A percentile compares a stretch with the other conserved stretches of the same genome.
phyloP scores from a whole-genome alignment of 495 filamentous ascomycete genomes.

The Cairneyella variabilis region DNA sequence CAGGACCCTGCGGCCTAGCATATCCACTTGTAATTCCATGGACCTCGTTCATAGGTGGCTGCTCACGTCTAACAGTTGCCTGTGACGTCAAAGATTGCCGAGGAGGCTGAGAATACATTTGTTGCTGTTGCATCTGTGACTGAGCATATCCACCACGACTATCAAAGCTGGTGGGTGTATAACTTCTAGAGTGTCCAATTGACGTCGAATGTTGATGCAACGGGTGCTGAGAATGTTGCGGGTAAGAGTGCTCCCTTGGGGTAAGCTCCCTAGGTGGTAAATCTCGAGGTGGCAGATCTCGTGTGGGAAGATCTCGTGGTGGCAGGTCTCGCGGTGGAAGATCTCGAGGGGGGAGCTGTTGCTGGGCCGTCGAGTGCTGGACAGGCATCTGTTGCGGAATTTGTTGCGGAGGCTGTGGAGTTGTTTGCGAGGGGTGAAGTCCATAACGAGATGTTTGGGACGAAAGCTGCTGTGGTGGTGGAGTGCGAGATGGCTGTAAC shows the following conservation, averaged over 20 bases:
- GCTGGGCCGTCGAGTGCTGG: conserved; percentile 10
- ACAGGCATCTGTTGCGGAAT: conserved; percentile 14
- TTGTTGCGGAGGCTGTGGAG: conserved; percentile 7
- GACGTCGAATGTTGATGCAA: conserved; percentile 31
- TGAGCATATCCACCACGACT: conserved; percentile 26
- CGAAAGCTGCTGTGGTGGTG: conserved; percentile 21
- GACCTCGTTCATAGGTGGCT: conserved; percentile 16
- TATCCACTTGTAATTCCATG: conserved; percentile 20
- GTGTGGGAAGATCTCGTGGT: too few species aligned
- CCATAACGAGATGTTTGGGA: conserved; percentile 17
- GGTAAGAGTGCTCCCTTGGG: conserved; percentile 31
- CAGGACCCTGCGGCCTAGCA: conserved; percentile 9
- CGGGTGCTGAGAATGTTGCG: conserved; percentile 30
- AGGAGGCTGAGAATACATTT: conserved; percentile 23
- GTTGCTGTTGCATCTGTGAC: conserved; percentile 16
- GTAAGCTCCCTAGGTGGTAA: conserved; percentile 30
- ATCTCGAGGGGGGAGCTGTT: conserved; percentile 30
- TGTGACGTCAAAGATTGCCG: too few species aligned
- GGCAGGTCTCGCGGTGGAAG: too few species aligned
- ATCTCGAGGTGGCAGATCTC: too few species aligned
- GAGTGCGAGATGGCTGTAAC: conserved; percentile 16
- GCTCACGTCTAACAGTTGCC: conserved; percentile 23
- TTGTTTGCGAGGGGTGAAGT: too few species aligned
- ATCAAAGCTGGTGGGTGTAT: conserved; percentile 29
- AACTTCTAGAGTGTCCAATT: conserved; percentile 25